A percentile compares a stretch with the other conserved stretches of the same genome.
Conservation (phyloP, 2,329 filamentous ascomycete species). For the Rhynchosporium agropyri region DNA sequence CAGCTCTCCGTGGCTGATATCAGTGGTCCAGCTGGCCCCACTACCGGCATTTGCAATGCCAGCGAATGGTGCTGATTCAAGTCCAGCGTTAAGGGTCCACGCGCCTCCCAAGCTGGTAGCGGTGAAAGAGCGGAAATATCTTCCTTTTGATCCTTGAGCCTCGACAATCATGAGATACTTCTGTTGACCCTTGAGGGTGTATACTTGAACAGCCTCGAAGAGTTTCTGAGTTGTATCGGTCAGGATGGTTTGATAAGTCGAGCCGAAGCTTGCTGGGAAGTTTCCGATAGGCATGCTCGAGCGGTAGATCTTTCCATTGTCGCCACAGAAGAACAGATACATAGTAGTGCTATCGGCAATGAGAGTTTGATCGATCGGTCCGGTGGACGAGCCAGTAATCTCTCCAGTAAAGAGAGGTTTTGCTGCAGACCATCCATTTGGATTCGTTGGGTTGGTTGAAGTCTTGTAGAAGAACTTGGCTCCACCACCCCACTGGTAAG, state of each 20-base stretch:
- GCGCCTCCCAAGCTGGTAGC: constrained; percentile 56
- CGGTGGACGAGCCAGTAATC: constrained; percentile 53
- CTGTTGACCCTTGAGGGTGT: constrained; percentile 56
- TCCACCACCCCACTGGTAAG: constrained; percentile 62
- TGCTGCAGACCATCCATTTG: constrained; percentile 57
- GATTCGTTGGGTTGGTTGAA: constrained; percentile 57
- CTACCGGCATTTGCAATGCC: constrained; percentile 60
- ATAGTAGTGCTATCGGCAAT: constrained; percentile 63
- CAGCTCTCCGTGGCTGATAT: constrained; percentile 68
- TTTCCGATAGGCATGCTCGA: constrained; percentile 62
- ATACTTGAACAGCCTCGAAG: constrained; percentile 69
- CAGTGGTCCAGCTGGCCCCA: constrained; percentile 66
- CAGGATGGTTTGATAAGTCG: constrained; percentile 51
- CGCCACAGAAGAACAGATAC: constrained; percentile 69
- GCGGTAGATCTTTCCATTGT: constrained; percentile 69
- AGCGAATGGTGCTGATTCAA: constrained; percentile 63
- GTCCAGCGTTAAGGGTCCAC: constrained; percentile 61
- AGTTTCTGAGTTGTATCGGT: constrained; percentile 58
- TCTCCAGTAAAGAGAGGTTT: constrained; percentile 60
- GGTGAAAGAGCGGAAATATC: constrained; percentile 70
- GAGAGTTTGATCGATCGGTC: constrained; percentile 63
- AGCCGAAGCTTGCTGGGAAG: constrained; percentile 64
- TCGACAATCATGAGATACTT: constrained; percentile 71
- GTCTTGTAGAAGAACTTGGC: constrained; percentile 63
- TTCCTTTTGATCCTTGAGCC: constrained; percentile 56